Base-by-base conservation (phyloP, 768 basidiomycete species). In the Termitomyces sp. region DNA sequence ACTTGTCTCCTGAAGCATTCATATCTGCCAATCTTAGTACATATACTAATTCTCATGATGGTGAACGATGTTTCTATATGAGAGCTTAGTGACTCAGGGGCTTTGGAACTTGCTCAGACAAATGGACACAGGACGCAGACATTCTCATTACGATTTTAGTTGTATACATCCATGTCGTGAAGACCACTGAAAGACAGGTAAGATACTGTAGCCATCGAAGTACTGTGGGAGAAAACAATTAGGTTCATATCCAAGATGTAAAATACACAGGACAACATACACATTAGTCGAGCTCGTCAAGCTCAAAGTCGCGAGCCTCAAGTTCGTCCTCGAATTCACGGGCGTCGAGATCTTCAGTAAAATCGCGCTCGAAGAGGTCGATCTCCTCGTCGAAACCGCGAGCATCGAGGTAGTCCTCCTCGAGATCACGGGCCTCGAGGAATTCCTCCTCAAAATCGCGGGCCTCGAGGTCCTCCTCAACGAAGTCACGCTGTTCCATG, bases 241-340 rank as follows among this genome's bases (percentile, higher is more conserved):
- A 48, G 16, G 33, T 32, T 48, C 22, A 23, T 3, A 23, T 23
- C 10, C 13, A 35, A 16, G 16, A 23, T 5, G 16, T 22, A 16
- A 10, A 23, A 5, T 5, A 16, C 22, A 35, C 20, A 23, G 7
- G 32, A 23, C 20, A n/a, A 35, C 33, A n/a, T 23, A 35, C 46
- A 9, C 16, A 48, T 48, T n/a, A 50, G 39, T 48, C 53, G 2
- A 54, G 38, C n/a, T 47, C 45, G 52, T 45, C 52, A 7, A 36
- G 33, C 12, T 53, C 44, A 23, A 44, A 5, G 7, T 53, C 52
- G 23, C 52, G 52, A 36, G 27, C 13, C 16, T 22, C 36, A 12
- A 46, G 22, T 31, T 12, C 50, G 13, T 32, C 29, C 29, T 51
- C 40, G 16, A 27, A 32, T 5, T 31, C 29, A 40, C 40, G 38